These are phyloP conservation scores for Ophiostoma ulmi DNA, from an alignment of 2,329 filamentous ascomycete genomes.

Conservation along the genomic window DNA sequence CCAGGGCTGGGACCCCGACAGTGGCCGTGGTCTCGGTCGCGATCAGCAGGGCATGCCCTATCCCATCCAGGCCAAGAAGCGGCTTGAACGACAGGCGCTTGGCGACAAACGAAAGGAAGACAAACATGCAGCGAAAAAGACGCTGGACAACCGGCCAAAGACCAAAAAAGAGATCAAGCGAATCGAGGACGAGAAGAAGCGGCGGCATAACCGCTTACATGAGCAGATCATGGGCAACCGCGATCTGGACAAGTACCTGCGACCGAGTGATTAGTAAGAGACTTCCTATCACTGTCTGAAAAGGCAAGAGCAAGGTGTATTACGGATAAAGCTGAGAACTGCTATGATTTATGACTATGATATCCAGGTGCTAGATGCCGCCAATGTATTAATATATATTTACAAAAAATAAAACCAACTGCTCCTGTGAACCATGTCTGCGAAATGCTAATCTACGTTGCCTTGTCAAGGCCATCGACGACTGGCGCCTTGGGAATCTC, in stretches of 20 bases:
- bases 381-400: neutral
- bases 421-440: neutral
- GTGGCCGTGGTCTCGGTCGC: constrained; percentile 65
- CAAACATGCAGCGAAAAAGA: constrained; percentile 32
- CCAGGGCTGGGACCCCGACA: constrained; percentile 71
- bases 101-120: constrained; percentile 40
- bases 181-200: constrained; percentile 56
- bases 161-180: constrained; percentile 41
- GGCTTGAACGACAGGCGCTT: constrained; percentile 70
- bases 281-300: neutral
- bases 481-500: constrained; percentile 48
- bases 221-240: constrained; percentile 68
- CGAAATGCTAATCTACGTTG: neutral
- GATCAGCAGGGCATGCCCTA: constrained; percentile 66
- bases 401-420: neutral
- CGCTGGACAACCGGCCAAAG: constrained; percentile 37
- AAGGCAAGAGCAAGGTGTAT: neutral
- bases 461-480: constrained; percentile 44
- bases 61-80: constrained; percentile 67
- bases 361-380: neutral
- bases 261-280: constrained; percentile 3
- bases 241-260: constrained; percentile 70
- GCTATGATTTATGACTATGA: neutral
- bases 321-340: neutral
- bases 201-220: constrained; percentile 58